Evolutionary conservation across 1,139 yeast genomes (phyloP), one percentile per base, ranked within the genome.

Genomic region (Saccharomyces hybrid): DNA sequence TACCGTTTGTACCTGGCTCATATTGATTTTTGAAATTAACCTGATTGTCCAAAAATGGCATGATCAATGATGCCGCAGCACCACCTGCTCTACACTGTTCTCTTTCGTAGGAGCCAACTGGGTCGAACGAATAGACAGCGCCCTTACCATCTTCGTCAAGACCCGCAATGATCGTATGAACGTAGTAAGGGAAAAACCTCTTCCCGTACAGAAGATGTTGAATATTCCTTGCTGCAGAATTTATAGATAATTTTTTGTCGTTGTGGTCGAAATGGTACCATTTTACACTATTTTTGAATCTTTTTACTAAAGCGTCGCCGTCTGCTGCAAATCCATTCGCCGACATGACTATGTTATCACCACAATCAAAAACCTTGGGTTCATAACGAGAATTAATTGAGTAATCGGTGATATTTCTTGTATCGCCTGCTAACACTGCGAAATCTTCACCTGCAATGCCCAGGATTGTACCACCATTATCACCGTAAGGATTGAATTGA

Each of bases 71-170:
- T 2, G 97, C 95, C 34, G 98, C 98, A 6, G 97, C 95, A 48
- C 99, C 99, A 58, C 96, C 98, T 1, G 98, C 98, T 67, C 97
- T 82, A 73, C 97, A 89, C 69, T 90, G 96, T 71, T 91, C 97
- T 66, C 97, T 83, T 74, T 95, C 99, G 70, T 93, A 95, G 1
- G 96, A 88, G 5, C 99, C 99, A 55, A 93, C 96, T 1, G 99
- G 99, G 69, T 93, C 99, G 70, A 89, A 93, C 5, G 98, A 90
- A 71, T 88, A 93, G 44, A 93, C 89, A 2, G 96, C 93, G 51
- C 99, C 99, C 64, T 84, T 84, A 14, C 98, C 98, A 61, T 90
- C 89, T 56, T 88, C 96, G 67, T 91, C 98, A 60, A 93, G 77
- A 9, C 99, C 99, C 2, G 96, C 97, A 66, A 93, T 79, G 65